Base-by-base conservation (phyloP, 2,329 filamentous ascomycete genomes). In the Penicillium sp. region DNA sequence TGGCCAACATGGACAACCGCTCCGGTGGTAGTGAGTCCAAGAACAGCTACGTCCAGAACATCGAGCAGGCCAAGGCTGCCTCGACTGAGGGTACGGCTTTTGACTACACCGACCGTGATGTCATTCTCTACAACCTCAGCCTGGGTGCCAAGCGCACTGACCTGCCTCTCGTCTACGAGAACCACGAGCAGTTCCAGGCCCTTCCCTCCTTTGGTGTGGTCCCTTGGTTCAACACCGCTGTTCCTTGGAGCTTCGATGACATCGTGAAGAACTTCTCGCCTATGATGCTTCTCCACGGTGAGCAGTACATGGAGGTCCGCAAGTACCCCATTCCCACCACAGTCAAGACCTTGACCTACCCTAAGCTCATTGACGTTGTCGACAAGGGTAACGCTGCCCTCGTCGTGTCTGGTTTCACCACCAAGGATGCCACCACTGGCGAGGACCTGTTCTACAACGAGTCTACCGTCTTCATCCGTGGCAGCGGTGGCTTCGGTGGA, bases 231-330 rank as follows among this genome's bases (percentile, higher is more conserved):
- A 89, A 89, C 78, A 88, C 92, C 59, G 83, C 90, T 65, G 81
- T 87, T 60, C 91, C 93, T 27, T 98, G 90, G 81, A 87, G 83
- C 75, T 84, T 95, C 69, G 85, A 87, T 71, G 86, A 93, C 56
- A 85, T 99, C 60, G 89, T 98, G 27, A 92, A 93, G 75, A 96
- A 98, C 83, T 99, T 97, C 83, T 92, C 87, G 37, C 93, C 93
- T 61, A 97, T 96, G 92, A 97, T 97, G 92, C 87, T 99, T 50
- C 89, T 99, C 25, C 95, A 99, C 80, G 95, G 95, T 72, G 95
- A 99, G 83, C 95, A 99, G 78, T 99, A 93, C 80, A 91, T 99
- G 63, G 95, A 99, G 79, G 85, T 99, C 71, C 87, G 88, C 73
- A 92, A 93, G 77, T 96, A 88, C 80, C 95, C 95, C 42, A 90